Evolutionary conservation across 768 basidiomycete species (phyloP).

Genomic region (Hemileccinum rubropunctum): DNA sequence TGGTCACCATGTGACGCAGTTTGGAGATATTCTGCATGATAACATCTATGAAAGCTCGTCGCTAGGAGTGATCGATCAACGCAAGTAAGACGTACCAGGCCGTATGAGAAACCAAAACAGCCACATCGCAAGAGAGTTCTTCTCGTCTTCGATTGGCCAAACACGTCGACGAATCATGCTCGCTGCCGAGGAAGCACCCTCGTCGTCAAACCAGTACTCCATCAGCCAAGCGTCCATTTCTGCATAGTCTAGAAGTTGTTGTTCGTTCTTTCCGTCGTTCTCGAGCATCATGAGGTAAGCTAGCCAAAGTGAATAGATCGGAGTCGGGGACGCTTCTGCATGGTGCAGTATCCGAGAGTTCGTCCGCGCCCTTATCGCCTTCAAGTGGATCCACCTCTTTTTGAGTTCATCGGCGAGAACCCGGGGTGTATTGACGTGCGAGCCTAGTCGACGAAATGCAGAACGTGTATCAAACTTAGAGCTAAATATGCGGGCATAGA

Average conservation of each 20-base stretch:
- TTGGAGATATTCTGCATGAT: constrained; percentile 39
- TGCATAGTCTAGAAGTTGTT: constrained; percentile 69
- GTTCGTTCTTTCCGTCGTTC: constrained; percentile 71
- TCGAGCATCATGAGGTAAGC: constrained; percentile 80
- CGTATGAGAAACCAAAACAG: constrained; percentile 71
- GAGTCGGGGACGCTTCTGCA: constrained; percentile 10
- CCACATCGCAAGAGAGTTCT: constrained; percentile 70
- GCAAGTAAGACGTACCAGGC: constrained; percentile 44
- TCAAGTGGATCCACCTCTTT: constrained; percentile 57
- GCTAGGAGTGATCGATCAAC: neutral
- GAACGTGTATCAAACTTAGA: constrained; percentile 63
- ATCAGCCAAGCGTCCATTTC: constrained; percentile 60
- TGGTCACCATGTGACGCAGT: constrained; percentile 45
- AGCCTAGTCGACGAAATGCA: constrained; percentile 48
- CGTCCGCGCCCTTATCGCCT: constrained; percentile 47
- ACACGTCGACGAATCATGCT: constrained; percentile 38
- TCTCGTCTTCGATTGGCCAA: constrained; percentile 58
- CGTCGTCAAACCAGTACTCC: constrained; percentile 62
- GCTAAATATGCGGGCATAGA: constrained; percentile 71
- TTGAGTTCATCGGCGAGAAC: constrained; percentile 61
- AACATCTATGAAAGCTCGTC: constrained; percentile 39
- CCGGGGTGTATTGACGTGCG: constrained; percentile 36
- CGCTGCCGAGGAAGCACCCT: constrained; percentile 53
- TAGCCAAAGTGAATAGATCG: constrained; percentile 53
- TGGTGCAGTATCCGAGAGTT: constrained; percentile 16